Base-by-base conservation (phyloP, 768 basidiomycete species). In the Phylloporus rhodoxanthus region DNA sequence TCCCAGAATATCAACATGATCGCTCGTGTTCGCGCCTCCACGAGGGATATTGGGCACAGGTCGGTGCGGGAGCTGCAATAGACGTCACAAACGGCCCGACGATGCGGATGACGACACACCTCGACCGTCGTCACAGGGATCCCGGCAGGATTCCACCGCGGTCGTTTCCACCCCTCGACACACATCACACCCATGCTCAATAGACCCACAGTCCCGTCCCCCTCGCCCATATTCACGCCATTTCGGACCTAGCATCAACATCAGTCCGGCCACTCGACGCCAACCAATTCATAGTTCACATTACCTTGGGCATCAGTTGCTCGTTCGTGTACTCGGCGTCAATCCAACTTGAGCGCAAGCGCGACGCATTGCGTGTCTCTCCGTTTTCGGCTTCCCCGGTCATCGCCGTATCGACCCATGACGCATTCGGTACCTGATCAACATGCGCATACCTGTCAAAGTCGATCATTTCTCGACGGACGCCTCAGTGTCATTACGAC, bases 151-250 rank as follows among this genome's bases (percentile, higher is more conserved):
- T 97, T 98, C 91, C 91, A 97, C 47, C 84, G 74, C 53, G 77
- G 77, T 49, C 83, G 75, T 66, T 87, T 88, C 95, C 94, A 96
- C 7, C 94, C 95, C 62, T 92, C 91, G 10, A 87, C 84, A 60
- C 95, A 97, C 92, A 98, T 96, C n/a, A 88, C 82, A 14, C 93
- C 95, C 46, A 93, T 74, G 56, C 87, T 90, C 29, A 94, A 61
- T 36, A 92, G 69, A 57, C 82, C 82, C 20, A 93, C 92, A 2
- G 96, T 97, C 11, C 96, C 95, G 64, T 98, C 96, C 8, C 93
- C 95, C 71, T 96, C 92, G 34, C 91, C 91, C 68, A 94, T 82
- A 57, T 87, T 89, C 46, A 97, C 90, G 10, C 94, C 94, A 54
- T 88, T 91, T 45, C 76, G 72, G 42, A 90, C 70, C 84, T 84